These are phyloP conservation scores for Tolypocladium paradoxum DNA, from an alignment of 2,329 filamentous ascomycete species.

Conservation along the genomic window DNA sequence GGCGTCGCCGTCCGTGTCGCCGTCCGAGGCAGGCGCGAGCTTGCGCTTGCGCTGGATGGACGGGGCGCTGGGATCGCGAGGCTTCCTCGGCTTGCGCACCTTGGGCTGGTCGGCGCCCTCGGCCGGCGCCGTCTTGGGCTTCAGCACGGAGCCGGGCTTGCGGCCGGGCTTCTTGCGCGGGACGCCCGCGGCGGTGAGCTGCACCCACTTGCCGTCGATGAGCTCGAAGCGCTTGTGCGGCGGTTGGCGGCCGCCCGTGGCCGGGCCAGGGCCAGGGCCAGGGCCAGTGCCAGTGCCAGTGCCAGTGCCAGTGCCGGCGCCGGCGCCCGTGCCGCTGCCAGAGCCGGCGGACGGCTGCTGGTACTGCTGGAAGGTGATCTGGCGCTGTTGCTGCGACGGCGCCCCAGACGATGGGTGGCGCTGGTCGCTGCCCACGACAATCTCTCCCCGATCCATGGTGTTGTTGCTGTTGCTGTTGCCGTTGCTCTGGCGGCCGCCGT, in stretches of 20 bases:
- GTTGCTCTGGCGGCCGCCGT: constrained; percentile 14
- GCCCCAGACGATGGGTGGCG: constrained; percentile 6
- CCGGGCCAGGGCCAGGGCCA: constrained; percentile 13
- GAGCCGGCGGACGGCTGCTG: constrained; percentile 12
- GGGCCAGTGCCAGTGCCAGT: not conserved
- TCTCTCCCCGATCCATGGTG: constrained; percentile 34
- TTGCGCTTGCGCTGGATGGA: constrained; percentile 46
- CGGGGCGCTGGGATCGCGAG: constrained; percentile 47
- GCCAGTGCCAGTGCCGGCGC: not conserved
- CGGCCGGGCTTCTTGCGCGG: constrained; percentile 55
- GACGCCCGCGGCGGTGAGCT: constrained; percentile 45
- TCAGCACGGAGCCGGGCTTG: constrained; percentile 48
- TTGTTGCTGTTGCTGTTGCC: constrained; percentile 10
- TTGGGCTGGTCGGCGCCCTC: constrained; percentile 33
- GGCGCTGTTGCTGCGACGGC: constrained; percentile 4
- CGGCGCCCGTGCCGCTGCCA: not conserved
- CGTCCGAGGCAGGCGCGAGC: constrained; percentile 27
- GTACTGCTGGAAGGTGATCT: constrained; percentile 16
- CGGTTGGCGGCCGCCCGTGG: constrained; percentile 8
- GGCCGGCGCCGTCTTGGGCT: constrained; percentile 24
- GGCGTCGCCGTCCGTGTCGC: constrained; percentile 21
- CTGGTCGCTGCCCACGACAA: constrained; percentile 33
- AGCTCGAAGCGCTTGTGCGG: constrained; percentile 20
- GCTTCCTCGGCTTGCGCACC: constrained; percentile 42
- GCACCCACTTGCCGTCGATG: constrained; percentile 31